Conservation (phyloP, 1,139 yeast species). For the Fermentozyma sake region DNA sequence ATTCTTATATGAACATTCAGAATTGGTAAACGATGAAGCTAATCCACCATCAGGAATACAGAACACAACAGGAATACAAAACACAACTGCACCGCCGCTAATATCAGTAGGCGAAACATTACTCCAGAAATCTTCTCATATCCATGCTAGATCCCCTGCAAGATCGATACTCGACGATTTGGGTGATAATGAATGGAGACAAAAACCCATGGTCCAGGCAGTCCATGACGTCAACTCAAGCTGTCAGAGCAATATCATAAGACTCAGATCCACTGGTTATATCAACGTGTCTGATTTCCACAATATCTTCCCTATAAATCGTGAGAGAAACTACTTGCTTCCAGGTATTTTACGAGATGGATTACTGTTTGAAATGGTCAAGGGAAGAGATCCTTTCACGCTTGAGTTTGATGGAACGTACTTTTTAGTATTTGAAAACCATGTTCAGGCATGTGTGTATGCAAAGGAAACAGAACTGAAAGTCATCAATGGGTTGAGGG, state of each 20-base stretch:
- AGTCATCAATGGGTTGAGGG: slow-evolving; percentile 46
- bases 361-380: slow-evolving; percentile 32
- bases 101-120: too few species aligned
- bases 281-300: slow-evolving; percentile 35
- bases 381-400: slow-evolving; percentile 44
- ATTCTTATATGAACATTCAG: slow-evolving; percentile 24
- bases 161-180: slow-evolving; percentile 26
- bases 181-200: slow-evolving; percentile 29
- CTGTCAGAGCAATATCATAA: slow-evolving; percentile 26
- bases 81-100: too few species aligned
- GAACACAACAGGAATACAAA: too few species aligned
- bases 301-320: slow-evolving; percentile 29
- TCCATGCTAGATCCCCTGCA: background rate
- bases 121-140: too few species aligned
- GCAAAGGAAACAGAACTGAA: slow-evolving; percentile 44
- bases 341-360: slow-evolving; percentile 18
- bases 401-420: slow-evolving; percentile 45
- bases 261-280: slow-evolving; percentile 34
- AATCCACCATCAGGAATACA: too few species aligned
- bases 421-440: slow-evolving; percentile 46
- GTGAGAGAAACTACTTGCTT: slow-evolving; percentile 27
- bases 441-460: slow-evolving; percentile 48
- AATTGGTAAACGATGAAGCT: too few species aligned
- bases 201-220: slow-evolving; percentile 24
- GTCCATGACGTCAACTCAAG: slow-evolving; percentile 17